Evolutionary conservation across 352 stramenopile genomes (phyloP).

Genomic region (Globisporangium megalacanthum): DNA sequence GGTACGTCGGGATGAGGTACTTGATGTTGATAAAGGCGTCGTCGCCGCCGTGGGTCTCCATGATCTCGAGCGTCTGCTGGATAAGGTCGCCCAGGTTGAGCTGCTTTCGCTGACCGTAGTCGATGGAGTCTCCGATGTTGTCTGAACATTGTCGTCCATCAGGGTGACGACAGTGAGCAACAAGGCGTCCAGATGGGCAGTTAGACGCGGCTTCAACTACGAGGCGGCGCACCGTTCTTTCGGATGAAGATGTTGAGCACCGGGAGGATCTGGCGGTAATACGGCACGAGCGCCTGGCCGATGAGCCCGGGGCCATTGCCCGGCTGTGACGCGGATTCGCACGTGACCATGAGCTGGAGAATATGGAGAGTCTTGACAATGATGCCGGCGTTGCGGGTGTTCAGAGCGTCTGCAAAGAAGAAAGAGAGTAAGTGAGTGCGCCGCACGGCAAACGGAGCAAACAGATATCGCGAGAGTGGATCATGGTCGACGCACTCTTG

Average conservation of each 20-base stretch:
- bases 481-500: constrained; percentile 73
- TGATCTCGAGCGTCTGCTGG: constrained; percentile 95
- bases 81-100: constrained; percentile 96
- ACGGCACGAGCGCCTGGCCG: constrained; percentile 95
- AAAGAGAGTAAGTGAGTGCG: not conserved
- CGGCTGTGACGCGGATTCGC: constrained; percentile 76
- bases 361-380: constrained; percentile 98
- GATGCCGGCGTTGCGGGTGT: constrained; percentile 91
- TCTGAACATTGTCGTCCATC: constrained; percentile 30
- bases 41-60: constrained; percentile 94
- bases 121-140: constrained; percentile 95
- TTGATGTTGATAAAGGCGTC: constrained; percentile 99
- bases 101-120: constrained; percentile 95
- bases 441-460: not conserved
- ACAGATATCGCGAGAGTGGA: not conserved
- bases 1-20: constrained; percentile 96
- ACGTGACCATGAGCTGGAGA: constrained; percentile 94
- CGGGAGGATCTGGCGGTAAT: constrained; percentile 97
- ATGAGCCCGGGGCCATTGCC: constrained; percentile 88
- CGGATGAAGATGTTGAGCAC: constrained; percentile 97
- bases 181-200: not conserved
- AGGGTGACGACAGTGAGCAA: too few species aligned
- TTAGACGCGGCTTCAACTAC: too few species aligned
- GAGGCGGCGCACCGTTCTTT: constrained; percentile 79
- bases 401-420: constrained; percentile 61